Evolutionary conservation across 257 asterid species (phyloP), one percentile per base, ranked within the genome.

Genomic region (Solanum tacnaense): DNA sequence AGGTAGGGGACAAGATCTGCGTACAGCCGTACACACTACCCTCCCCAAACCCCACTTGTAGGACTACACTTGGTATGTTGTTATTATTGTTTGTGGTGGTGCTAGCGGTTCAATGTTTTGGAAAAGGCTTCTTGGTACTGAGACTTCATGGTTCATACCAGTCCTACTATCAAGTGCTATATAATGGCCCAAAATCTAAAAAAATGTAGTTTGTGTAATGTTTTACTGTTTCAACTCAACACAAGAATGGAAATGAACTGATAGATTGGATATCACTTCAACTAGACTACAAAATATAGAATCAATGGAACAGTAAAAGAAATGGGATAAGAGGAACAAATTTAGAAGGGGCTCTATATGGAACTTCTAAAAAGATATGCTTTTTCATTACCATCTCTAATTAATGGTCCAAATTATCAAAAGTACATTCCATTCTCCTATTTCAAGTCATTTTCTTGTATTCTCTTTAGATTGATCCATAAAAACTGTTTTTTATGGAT

Each of bases 341-440:
- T 5, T 71, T 15, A 31, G n/a, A 70, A 16, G 16, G 23, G 99
- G 90, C 92, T 97, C 89, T 96, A 93, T 75, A 90, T 97, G 98
- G 99, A 97, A 93, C 93, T 97, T 82, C 86, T 96, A 34, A 97
- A 91, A 90, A 89, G 98, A 93, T 92, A 94, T 83, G 95, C 92
- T n/a, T 95, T 96, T 90, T 96, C 98, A 58, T 89, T 96, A 90
- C 92, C 94, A 41, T 92, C 96, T 87, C 91, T 93, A 71, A 89
- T 93, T 88, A 94, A 93, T 89, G 95, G 96, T 68, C 98, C 99
- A 62, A 92, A 94, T 83, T 94, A 97, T 91, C 92, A 88, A 27
- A 92, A 89, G 99, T 95, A 96, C 73, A 32, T 65, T 46, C 81
- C 41, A 34, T 74, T 46, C 39, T 81, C 68, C 18, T 81, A 29